Percentiles rank a stretch among this genome's conserved stretches.
Evolutionary conservation across 2,329 filamentous ascomycete species (phyloP).

Genomic region (Diaporthe helianthi): DNA sequence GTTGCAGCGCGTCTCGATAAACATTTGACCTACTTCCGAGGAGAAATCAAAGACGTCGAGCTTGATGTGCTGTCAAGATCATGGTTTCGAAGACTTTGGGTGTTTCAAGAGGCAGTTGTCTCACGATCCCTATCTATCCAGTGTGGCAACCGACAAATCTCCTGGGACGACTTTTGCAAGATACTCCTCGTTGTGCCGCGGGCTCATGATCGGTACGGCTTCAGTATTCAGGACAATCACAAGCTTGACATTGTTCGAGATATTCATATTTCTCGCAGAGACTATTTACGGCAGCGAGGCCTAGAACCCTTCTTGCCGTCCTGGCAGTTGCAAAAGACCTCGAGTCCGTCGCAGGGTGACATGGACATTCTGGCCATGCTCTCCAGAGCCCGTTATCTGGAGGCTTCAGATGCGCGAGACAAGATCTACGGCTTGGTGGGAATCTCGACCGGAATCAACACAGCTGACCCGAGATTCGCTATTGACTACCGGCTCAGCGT

Average conservation of each 20-base stretch:
- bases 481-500: neutral
- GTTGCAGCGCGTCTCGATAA: neutral
- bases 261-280: neutral
- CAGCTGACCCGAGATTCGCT: neutral
- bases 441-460: neutral
- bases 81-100: neutral
- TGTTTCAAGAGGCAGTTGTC: conserved; percentile 6
- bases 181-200: neutral
- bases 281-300: neutral
- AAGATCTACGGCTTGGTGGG: conserved; percentile 3
- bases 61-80: neutral
- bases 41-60: neutral
- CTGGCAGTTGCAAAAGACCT: neutral
- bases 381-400: neutral
- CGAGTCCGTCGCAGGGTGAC: neutral
- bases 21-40: neutral
- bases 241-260: conserved; percentile 3
- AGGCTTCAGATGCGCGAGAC: conserved; percentile 5
- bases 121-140: neutral
- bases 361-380: neutral
- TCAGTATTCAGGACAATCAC: neutral
- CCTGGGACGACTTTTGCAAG: neutral
- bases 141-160: neutral
- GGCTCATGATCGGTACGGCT: neutral
- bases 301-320: neutral